Conservation (phyloP, 1,284 basidiomycete genomes). For the Termitomyces sp. region DNA sequence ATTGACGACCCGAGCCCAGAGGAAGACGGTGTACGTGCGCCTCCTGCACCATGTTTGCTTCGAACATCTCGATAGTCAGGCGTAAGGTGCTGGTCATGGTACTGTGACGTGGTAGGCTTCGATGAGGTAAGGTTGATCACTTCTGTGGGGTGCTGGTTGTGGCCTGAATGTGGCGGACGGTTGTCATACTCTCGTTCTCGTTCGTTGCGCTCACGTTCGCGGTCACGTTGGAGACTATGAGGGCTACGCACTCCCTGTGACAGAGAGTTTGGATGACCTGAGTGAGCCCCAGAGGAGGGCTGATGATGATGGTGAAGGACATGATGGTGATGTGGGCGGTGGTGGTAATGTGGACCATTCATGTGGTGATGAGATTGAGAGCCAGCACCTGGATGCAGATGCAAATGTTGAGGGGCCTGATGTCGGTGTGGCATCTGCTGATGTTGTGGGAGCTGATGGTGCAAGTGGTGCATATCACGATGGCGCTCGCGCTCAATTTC, state of each 20-base stretch:
- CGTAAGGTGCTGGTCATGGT: slow-evolving; percentile 23
- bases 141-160: slow-evolving; percentile 37
- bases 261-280: slow-evolving; percentile 24
- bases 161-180: slow-evolving; percentile 24
- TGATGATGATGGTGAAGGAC: slow-evolving; percentile 35
- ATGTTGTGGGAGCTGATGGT: slow-evolving; percentile 23
- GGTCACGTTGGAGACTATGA: slow-evolving; percentile 19
- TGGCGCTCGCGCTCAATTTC: slow-evolving; percentile 24
- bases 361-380: slow-evolving; percentile 23
- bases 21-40: slow-evolving; percentile 20
- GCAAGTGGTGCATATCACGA: slow-evolving; percentile 17
- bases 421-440: slow-evolving; percentile 21
- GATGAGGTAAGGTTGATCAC: slow-evolving; percentile 42
- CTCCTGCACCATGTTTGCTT: slow-evolving; percentile 17
- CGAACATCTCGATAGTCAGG: slow-evolving; percentile 30
- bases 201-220: slow-evolving; percentile 10
- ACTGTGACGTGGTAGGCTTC: slow-evolving; percentile 21
- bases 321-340: slow-evolving; percentile 28
- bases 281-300: slow-evolving; percentile 17
- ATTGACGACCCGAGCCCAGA: slow-evolving; percentile 9
- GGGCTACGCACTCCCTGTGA: slow-evolving; percentile 26
- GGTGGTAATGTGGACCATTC: slow-evolving; percentile 30
- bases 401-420: slow-evolving; percentile 18
- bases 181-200: slow-evolving; percentile 11
- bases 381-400: slow-evolving; percentile 17